A percentile compares a stretch with the other conserved stretches of the same genome.
phyloP scores from a whole-genome alignment of 495 filamentous ascomycete genomes.

The Coniosporium apollinis region DNA sequence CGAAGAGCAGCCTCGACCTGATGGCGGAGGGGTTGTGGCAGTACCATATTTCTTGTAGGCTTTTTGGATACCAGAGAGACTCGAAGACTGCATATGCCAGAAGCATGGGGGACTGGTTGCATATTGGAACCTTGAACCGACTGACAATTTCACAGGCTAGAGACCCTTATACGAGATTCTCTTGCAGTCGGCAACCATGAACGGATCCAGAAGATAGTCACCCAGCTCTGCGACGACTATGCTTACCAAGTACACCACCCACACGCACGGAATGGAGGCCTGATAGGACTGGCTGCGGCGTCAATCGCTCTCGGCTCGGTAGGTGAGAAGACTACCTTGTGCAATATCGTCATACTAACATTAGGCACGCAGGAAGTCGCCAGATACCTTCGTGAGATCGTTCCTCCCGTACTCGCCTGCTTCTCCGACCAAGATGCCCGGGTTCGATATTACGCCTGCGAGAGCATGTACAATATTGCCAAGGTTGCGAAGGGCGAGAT shows the following conservation, averaged over 20 bases:
- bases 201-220: slow-evolving; percentile 65
- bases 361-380: slow-evolving; percentile 49
- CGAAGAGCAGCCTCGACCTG: not conserved
- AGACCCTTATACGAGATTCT: slow-evolving; percentile 78
- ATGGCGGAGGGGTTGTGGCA: too few relatives aligned
- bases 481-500: slow-evolving; percentile 99
- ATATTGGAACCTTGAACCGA: not conserved
- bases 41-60: too few relatives aligned
- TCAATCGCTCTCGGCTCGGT: slow-evolving; percentile 90
- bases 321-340: slow-evolving; percentile 19
- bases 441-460: slow-evolving; percentile 96
- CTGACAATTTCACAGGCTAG: slow-evolving; percentile 40
- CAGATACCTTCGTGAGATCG: slow-evolving; percentile 77
- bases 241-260: slow-evolving; percentile 96
- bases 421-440: slow-evolving; percentile 97
- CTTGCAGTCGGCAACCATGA: slow-evolving; percentile 59
- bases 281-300: slow-evolving; percentile 91
- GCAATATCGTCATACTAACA: slow-evolving; percentile 6
- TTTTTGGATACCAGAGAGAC: too few relatives aligned
- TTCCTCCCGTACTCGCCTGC: slow-evolving; percentile 94
- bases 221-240: slow-evolving; percentile 94
- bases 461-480: slow-evolving; percentile 99
- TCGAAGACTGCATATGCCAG: too few relatives aligned
- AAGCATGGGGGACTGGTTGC: too few relatives aligned
- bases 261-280: slow-evolving; percentile 87